phyloP scores from a whole-genome alignment of 345 rosid genomes.

The Rhizophora apiculata region DNA sequence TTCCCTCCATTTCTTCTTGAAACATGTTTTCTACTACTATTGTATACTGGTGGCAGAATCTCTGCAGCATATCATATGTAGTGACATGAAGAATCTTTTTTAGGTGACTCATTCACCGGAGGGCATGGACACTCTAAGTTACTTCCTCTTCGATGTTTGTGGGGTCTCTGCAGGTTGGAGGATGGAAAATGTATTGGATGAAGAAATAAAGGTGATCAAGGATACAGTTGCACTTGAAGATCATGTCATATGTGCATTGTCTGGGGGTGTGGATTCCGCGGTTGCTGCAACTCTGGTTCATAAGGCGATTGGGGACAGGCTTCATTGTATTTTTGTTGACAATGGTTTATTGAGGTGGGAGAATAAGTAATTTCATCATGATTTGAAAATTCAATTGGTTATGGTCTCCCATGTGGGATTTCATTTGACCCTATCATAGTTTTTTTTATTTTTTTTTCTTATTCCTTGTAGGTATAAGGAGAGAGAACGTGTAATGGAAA shows the following conservation, averaged over 20 bases:
- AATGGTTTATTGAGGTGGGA: slow-evolving; percentile 83
- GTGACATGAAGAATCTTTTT: slow-evolving; percentile 14
- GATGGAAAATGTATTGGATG: slow-evolving; percentile 86
- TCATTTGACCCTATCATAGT: background rate
- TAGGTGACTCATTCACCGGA: slow-evolving; percentile 93
- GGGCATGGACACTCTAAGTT: slow-evolving; percentile 80
- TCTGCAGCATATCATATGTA: background rate
- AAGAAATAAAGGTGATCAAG: slow-evolving; percentile 76
- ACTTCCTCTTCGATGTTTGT: slow-evolving; percentile 79
- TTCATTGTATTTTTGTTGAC: slow-evolving; percentile 94
- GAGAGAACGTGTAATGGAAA: slow-evolving; percentile 87
- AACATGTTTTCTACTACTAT: background rate
- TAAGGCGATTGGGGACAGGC: slow-evolving; percentile 90
- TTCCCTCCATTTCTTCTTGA: background rate
- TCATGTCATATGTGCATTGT: slow-evolving; percentile 89
- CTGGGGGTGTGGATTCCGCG: slow-evolving; percentile 98
- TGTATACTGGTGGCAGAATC: background rate
- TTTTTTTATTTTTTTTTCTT: background rate
- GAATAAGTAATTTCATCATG: background rate
- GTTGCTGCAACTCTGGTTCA: slow-evolving; percentile 98
- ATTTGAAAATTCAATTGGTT: background rate
- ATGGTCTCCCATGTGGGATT: background rate
- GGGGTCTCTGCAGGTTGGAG: slow-evolving; percentile 78
- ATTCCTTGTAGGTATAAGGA: slow-evolving; percentile 65
- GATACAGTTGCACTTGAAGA: slow-evolving; percentile 65